A percentile compares a stretch with the other conserved stretches of the same genome.
These are phyloP conservation scores for Chytriomyces sp. DNA, from an alignment of 192 early-diverging fungal genomes.

Conservation along the genomic window DNA sequence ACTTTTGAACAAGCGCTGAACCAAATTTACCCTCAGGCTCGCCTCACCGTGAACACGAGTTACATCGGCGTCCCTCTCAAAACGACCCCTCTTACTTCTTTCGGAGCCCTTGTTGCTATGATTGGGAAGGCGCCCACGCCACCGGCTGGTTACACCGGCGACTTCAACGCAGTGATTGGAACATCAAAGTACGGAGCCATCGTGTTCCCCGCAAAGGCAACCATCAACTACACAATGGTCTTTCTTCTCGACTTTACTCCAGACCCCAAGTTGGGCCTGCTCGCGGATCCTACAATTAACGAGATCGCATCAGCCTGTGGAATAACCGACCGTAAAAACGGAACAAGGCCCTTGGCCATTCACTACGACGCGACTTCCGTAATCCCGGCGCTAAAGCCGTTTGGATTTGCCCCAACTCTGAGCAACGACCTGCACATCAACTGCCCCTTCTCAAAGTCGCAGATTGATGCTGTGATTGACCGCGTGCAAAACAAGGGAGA, in stretches of 20 bases:
- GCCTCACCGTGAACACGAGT: slow-evolving; percentile 18
- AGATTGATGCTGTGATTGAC: slow-evolving; percentile 12
- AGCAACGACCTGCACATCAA: slow-evolving; percentile 14
- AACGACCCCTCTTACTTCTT: slow-evolving; percentile 9
- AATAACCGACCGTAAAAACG: slow-evolving; percentile 10
- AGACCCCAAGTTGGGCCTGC: slow-evolving; percentile 12
- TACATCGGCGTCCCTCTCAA: slow-evolving; percentile 9
- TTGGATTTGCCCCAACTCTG: slow-evolving; percentile 12
- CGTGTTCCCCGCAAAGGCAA: slow-evolving; percentile 25
- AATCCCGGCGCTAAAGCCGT: slow-evolving; percentile 3
- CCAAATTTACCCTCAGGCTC: slow-evolving; percentile 13
- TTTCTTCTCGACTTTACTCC: slow-evolving; percentile 36
- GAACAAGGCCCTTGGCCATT: slow-evolving; percentile 10
- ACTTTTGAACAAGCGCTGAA: neutral
- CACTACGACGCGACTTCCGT: slow-evolving; percentile 18
- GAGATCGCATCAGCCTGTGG: slow-evolving; percentile 26
- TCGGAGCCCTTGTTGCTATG: slow-evolving; percentile 1
- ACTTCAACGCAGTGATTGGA: slow-evolving; percentile 21
- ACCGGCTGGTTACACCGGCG: neutral
- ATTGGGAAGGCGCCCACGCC: neutral
- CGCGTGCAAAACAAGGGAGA: slow-evolving; percentile 1
- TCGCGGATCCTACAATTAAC: slow-evolving; percentile 33
- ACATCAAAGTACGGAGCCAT: slow-evolving; percentile 5
- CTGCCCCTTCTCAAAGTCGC: slow-evolving; percentile 22
- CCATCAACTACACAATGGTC: slow-evolving; percentile 29